phyloP scores from a whole-genome alignment of 129 eudicot genomes.

The Escallonia herrerae region DNA sequence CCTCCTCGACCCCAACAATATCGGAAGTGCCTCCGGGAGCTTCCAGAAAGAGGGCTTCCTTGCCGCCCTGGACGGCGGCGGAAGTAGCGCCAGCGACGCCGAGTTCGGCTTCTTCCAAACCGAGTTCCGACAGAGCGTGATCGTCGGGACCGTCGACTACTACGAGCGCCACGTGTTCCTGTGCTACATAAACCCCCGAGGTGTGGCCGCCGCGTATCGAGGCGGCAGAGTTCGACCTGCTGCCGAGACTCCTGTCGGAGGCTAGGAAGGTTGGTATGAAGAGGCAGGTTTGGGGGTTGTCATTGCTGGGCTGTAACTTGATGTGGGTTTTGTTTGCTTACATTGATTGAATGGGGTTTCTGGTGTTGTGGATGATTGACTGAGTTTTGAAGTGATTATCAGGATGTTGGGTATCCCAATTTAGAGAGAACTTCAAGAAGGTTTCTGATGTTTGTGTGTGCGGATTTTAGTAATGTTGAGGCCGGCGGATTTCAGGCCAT shows the following conservation, averaged over 20 bases:
- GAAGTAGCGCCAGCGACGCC: slow-evolving; percentile 24
- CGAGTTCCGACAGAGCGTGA: slow-evolving; percentile 58
- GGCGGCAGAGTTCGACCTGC: slow-evolving; percentile 92
- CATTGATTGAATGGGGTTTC: too few species aligned
- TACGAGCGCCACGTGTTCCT: slow-evolving; percentile 83
- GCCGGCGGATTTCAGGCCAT: too few species aligned
- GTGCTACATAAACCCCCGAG: slow-evolving; percentile 83
- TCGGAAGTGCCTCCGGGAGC: slow-evolving; percentile 77
- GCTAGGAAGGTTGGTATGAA: slow-evolving; percentile 57
- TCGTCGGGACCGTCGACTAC: slow-evolving; percentile 68
- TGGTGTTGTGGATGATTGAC: too few species aligned
- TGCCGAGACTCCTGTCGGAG: slow-evolving; percentile 82
- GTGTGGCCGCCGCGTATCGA: slow-evolving; percentile 92
- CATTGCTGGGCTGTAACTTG: too few species aligned
- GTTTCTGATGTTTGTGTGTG: too few species aligned
- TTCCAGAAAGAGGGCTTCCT: slow-evolving; percentile 74
- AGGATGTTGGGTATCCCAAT: too few species aligned
- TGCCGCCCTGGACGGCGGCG: slow-evolving; percentile 29
- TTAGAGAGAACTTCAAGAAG: too few species aligned
- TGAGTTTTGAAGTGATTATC: too few species aligned
- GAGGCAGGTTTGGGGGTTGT: slow-evolving; percentile 54
- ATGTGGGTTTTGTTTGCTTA: too few species aligned
- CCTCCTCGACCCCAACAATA: slow-evolving; percentile 53
- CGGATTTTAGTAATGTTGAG: too few species aligned
- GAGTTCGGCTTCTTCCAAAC: slow-evolving; percentile 70